Percentiles rank a stretch among this genome's conserved stretches.
Conservation (phyloP, 2,329 filamentous ascomycete genomes). For the Pseudogymnoascus sp. region DNA sequence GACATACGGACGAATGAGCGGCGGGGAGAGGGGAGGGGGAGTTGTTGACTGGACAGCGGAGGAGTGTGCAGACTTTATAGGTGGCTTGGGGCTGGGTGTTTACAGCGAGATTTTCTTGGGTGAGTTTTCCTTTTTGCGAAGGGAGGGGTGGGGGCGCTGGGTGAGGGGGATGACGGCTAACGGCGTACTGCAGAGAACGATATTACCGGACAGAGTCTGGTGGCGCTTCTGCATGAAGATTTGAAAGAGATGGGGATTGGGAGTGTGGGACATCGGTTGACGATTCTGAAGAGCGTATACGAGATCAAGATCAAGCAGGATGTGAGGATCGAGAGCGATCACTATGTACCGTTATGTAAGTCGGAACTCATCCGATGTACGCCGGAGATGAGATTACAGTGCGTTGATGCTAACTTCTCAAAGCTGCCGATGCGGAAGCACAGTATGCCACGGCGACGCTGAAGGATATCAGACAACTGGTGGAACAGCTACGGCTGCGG, state of each 20-base stretch:
- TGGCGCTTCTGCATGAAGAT: conserved; percentile 84
- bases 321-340: conserved; percentile 80
- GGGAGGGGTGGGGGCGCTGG: background rate
- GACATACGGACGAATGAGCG: conserved; percentile 60
- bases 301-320: conserved; percentile 93
- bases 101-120: conserved; percentile 79
- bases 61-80: conserved; percentile 84
- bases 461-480: conserved; percentile 85
- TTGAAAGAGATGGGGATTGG: conserved; percentile 89
- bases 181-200: conserved; percentile 64
- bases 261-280: conserved; percentile 89
- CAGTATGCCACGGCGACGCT: conserved; percentile 82
- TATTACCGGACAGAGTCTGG: conserved; percentile 83
- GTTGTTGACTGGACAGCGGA: conserved; percentile 77
- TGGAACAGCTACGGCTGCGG: conserved; percentile 78
- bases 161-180: conserved; percentile 10
- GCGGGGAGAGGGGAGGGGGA: conserved; percentile 60
- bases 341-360: conserved; percentile 89
- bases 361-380: conserved; percentile 16
- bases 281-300: conserved; percentile 92
- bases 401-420: conserved; percentile 17
- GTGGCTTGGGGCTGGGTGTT: conserved; percentile 68
- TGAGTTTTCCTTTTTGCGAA: conserved; percentile 39
- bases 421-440: conserved; percentile 81
- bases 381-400: background rate